Evolutionary conservation across 257 asterid genomes (phyloP).

Genomic region (Cordia subcordata): DNA sequence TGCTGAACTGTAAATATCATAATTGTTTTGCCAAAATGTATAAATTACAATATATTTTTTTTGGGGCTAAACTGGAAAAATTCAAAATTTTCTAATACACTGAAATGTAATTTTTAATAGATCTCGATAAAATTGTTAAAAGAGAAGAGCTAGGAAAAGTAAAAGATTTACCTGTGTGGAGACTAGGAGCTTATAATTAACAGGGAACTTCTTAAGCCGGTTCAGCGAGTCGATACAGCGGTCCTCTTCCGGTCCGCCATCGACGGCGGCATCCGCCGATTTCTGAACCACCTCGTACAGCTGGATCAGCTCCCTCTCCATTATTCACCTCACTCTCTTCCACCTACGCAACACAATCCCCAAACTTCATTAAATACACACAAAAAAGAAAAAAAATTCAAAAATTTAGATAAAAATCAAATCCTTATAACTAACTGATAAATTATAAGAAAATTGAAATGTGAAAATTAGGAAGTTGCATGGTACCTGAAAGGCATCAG

Average conservation of each 20-base stretch:
- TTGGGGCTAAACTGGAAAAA: too few relatives aligned
- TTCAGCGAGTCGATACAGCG: constrained; percentile 53
- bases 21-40: too few relatives aligned
- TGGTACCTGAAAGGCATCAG: constrained; percentile 2
- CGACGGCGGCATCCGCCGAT: constrained; percentile 60
- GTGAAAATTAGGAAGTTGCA: not conserved
- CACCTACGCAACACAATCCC: constrained; percentile 2
- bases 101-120: not conserved
- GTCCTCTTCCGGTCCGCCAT: constrained; percentile 38
- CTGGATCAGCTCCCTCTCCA: constrained; percentile 85
- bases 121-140: not conserved
- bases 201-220: constrained; percentile 53
- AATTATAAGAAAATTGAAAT: not conserved
- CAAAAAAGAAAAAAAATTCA: too few relatives aligned
- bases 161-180: not conserved
- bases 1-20: too few relatives aligned
- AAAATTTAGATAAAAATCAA: not conserved
- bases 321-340: constrained; percentile 21
- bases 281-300: constrained; percentile 72
- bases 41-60: too few relatives aligned
- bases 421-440: not conserved
- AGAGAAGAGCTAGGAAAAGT: not conserved
- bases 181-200: constrained; percentile 4
- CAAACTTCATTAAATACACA: not conserved
- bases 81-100: too few relatives aligned